Evolutionary conservation across 2,329 filamentous ascomycete genomes (phyloP).

Genomic region (Diaporthe aspalathi): DNA sequence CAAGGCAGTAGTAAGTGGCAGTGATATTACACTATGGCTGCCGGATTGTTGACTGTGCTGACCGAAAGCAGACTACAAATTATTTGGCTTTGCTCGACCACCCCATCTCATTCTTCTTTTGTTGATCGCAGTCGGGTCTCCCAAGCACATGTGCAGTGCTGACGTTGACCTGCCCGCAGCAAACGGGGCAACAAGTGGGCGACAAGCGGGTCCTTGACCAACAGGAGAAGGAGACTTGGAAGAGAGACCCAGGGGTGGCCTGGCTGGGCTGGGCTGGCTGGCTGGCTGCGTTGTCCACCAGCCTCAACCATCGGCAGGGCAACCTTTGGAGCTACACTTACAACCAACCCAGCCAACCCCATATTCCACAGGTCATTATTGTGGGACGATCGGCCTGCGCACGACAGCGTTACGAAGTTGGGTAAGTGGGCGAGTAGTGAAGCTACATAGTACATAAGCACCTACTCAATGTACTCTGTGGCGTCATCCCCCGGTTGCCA

Average conservation of each 20-base stretch:
- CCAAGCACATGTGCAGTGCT: slow-evolving; percentile 16
- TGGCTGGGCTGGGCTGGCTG: background rate
- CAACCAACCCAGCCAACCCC: background rate
- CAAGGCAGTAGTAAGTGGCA: too few species aligned
- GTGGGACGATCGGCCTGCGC: slow-evolving; percentile 22
- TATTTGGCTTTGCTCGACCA: background rate
- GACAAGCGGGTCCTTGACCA: too few species aligned
- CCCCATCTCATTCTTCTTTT: background rate
- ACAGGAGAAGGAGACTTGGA: slow-evolving; percentile 26
- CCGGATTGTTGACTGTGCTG: background rate
- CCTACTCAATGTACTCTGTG: background rate
- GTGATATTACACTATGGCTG: background rate
- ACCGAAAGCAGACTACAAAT: too few species aligned
- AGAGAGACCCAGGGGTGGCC: background rate
- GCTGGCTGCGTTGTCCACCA: slow-evolving; percentile 21
- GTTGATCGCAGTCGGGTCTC: background rate
- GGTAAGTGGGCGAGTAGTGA: too few species aligned
- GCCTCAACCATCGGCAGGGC: slow-evolving; percentile 5
- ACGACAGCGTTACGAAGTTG: slow-evolving; percentile 19
- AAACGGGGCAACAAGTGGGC: slow-evolving; percentile 24
- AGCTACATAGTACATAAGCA: too few species aligned
- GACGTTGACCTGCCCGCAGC: slow-evolving; percentile 28
- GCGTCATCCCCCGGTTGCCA: slow-evolving; percentile 7
- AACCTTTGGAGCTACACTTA: background rate
- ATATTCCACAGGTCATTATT: slow-evolving; percentile 20